These are phyloP conservation scores for Nothomitra cinnamomea DNA, from an alignment of 2,329 filamentous ascomycete genomes.

Conservation along the genomic window DNA sequence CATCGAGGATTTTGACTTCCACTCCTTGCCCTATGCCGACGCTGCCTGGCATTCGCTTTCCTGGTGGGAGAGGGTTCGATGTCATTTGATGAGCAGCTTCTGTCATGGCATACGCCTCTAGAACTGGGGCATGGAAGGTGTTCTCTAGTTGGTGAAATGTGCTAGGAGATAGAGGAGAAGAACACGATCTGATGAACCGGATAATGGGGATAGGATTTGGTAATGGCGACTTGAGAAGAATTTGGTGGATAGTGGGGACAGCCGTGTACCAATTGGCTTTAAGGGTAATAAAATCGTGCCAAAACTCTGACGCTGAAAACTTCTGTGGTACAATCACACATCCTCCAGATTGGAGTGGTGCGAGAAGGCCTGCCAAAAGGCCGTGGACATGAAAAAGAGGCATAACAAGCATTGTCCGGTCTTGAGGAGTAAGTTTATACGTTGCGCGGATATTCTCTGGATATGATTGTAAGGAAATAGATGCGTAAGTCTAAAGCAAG, in stretches of 20 bases:
- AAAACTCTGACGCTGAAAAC: constrained; percentile 74
- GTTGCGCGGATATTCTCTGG: constrained; percentile 60
- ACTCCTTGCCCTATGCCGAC: constrained; percentile 75
- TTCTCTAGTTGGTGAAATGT: constrained; percentile 65
- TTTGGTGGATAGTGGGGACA: constrained; percentile 85
- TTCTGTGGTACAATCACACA: constrained; percentile 63
- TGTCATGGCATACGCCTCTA: constrained; percentile 88
- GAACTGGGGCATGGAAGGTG: constrained; percentile 59
- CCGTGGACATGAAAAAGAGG: constrained; percentile 83
- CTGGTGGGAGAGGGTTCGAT: constrained; percentile 35
- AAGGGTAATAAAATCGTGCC: constrained; percentile 56
- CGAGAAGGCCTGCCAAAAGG: constrained; percentile 66
- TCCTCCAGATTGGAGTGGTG: constrained; percentile 57
- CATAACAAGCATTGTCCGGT: constrained; percentile 79
- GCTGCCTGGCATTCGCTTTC: constrained; percentile 60
- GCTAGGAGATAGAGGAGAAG: constrained; percentile 66
- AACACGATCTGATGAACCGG: constrained; percentile 78
- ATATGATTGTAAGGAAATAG: constrained; percentile 3
- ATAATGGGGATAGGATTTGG: constrained; percentile 55
- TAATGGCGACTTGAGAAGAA: constrained; percentile 56
- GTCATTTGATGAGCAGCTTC: constrained; percentile 80
- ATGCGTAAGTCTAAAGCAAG: constrained; percentile 5
- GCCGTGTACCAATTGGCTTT: constrained; percentile 84
- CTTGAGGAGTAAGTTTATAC: constrained; percentile 51
- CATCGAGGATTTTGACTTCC: constrained; percentile 60